Evolutionary conservation across 2,329 filamentous ascomycete species (phyloP).

Genomic region (Thielaviopsis populi): DNA sequence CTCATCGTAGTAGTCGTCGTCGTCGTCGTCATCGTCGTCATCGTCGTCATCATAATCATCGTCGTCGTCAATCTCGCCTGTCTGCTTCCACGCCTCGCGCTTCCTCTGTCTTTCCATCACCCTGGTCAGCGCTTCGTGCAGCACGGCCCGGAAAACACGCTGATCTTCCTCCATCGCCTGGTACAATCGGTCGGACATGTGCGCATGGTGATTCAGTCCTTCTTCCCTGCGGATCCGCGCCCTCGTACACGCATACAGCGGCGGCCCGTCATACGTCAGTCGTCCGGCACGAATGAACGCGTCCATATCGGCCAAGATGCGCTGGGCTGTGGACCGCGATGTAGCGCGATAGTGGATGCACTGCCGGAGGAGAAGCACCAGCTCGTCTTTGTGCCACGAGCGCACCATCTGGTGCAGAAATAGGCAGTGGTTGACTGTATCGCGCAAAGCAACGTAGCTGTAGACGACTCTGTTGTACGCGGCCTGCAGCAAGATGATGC

Average conservation of each 20-base stretch:
- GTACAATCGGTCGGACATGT: background rate
- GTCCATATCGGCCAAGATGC: background rate
- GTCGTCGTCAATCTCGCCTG: background rate
- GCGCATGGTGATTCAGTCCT: background rate
- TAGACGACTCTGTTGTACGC: conserved; percentile 1
- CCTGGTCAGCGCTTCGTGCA: background rate
- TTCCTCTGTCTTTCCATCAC: background rate
- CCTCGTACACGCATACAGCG: background rate
- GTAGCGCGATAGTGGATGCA: background rate
- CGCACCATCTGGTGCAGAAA: conserved; percentile 5
- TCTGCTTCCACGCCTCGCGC: background rate
- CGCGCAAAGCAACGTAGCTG: background rate
- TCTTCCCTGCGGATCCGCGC: background rate
- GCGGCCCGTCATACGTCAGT: background rate
- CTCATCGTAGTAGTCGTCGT: background rate
- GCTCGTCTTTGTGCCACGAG: conserved; percentile 1
- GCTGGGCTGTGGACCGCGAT: background rate
- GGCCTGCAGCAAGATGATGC: background rate
- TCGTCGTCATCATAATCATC: background rate
- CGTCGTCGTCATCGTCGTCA: background rate
- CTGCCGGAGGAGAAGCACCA: conserved; percentile 4
- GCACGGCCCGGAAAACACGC: background rate
- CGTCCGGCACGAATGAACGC: background rate
- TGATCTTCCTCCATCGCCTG: background rate
- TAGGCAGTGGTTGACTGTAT: background rate